Base-by-base conservation (phyloP, 768 basidiomycete species). In the Xerocomellus chrysenteron region DNA sequence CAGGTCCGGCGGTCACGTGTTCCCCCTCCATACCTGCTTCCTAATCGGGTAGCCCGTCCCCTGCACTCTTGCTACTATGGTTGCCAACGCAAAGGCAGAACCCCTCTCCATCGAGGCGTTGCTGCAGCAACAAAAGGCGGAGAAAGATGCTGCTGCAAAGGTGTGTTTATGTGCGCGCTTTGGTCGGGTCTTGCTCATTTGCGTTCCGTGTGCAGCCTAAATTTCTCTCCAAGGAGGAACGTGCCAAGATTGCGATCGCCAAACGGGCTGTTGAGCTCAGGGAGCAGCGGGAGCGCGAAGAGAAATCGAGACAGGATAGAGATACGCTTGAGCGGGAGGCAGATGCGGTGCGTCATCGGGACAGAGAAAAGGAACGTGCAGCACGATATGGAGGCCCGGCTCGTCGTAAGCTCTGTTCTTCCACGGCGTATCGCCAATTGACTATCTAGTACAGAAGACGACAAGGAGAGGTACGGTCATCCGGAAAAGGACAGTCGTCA, bases 171-270 rank as follows among this genome's bases (percentile, higher is more conserved):
- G 30, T 28, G 6, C 2, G 9, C 16, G 19, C 8, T 45, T 24
- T 21, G 37, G 47, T 35, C 1, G 33, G 10, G 16, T 28, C 21
- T 21, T 33, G 30, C 59, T 58, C 47, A 59, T 48, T 44, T 37
- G 37, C 13, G 30, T 32, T 47, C 16, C 12, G 47, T 58, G 30
- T 50, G 32, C 73, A 98, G 94, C 96, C 96, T 36, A 96, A 86
- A 73, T 98, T 98, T 77, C 78, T 98, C 14, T 84, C 91, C 3
- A 98, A 92, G 74, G 92, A 94, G 61, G 91, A 97, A 66, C 85
- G 96, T 47, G 92, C 92, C 17, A 84, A 85, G 66, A 74, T 97
- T 36, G 96, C 96, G 4, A 90, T 98, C 57, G 86, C 87, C 16
- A 90, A 92, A 64, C 87, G 96, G 14, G 82, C 86, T 19, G 82